phyloP scores from a whole-genome alignment of 208 protist genomes.

The Trypanosoma melophagium region DNA sequence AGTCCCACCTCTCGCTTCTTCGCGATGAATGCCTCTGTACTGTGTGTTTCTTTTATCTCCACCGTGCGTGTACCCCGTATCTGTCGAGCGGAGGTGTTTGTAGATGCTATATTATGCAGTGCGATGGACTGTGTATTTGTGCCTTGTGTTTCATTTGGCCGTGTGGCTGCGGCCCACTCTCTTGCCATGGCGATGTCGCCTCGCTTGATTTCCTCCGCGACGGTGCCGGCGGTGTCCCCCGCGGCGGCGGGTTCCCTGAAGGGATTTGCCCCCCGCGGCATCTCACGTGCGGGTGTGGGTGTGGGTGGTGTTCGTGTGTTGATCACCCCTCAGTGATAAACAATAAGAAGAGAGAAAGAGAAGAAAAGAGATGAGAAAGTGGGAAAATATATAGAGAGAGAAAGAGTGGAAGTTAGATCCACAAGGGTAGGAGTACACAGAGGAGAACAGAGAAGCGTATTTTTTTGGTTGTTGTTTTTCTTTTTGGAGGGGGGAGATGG shows the following conservation, averaged over 20 bases:
- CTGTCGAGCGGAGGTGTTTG: neutral
- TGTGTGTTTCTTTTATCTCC: slow-evolving; percentile 76
- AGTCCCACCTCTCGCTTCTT: slow-evolving; percentile 96
- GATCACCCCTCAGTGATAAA: too few species aligned
- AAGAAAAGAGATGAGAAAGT: too few species aligned
- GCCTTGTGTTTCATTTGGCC: slow-evolving; percentile 22
- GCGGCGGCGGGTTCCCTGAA: too few species aligned
- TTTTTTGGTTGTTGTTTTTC: too few species aligned
- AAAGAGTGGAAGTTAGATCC: too few species aligned
- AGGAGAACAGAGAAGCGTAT: too few species aligned
- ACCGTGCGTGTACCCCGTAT: slow-evolving; percentile 17
- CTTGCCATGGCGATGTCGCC: slow-evolving; percentile 68
- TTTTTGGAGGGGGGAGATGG: too few species aligned
- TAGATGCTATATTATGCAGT: slow-evolving; percentile 6
- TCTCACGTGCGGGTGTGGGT: neutral
- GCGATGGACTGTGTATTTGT: slow-evolving; percentile 3
- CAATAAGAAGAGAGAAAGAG: too few species aligned
- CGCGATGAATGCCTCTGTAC: slow-evolving; percentile 90
- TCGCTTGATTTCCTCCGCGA: slow-evolving; percentile 59
- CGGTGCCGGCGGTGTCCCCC: neutral
- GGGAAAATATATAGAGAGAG: too few species aligned
- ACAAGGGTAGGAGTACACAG: too few species aligned
- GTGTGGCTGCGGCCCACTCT: slow-evolving; percentile 40
- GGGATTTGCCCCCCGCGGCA: too few species aligned
- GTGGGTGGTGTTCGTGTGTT: neutral